Evolutionary conservation across 257 asterid species (phyloP), one percentile per base, ranked within the genome.

Genomic region (Nicotiana obtusifolia): DNA sequence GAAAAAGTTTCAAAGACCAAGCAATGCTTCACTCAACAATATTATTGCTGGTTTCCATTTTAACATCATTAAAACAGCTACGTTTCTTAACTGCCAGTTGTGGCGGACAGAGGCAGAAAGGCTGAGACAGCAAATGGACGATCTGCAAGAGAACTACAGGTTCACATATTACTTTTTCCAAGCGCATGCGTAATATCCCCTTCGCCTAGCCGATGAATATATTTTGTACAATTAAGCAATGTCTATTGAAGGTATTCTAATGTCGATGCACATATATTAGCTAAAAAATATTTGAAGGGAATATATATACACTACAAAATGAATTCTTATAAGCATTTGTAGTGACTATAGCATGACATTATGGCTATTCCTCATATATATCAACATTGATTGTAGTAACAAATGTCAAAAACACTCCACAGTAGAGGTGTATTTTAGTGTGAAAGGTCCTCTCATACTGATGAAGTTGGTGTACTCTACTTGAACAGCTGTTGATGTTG

Each of bases 61-160:
- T 30, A 30, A 30, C 33, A 30, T 30, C 4, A 30, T 30, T 30
- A 30, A 30, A 30, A 30, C 4, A 5, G 33, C 33, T 3, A 41
- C 0, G 11, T 41, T 71, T 44, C 59, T 22, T 14, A 41, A 41
- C 14, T 44, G 22, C 57, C 62, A 89, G 93, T 81, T 85, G 57
- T 89, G 93, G 93, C 89, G 80, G 80, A 84, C 78, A 78, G 93
- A 89, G 82, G 89, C 89, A 81, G 87, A 81, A 80, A 82, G 87
- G 85, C 61, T 88, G 89, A 86, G 88, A 84, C 87, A 88, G 57
- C 93, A 89, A 33, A 85, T 89, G 77, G 89, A 85, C 65, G 86
- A 84, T 81, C 81, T 89, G 89, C 91, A 88, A 66, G 91, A 85
- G 84, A 86, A 86, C 77, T 83, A 88, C 82, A 82, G 80, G 93